phyloP scores from a whole-genome alignment of 2,329 filamentous ascomycete species.

The Colletotrichum sp. region DNA sequence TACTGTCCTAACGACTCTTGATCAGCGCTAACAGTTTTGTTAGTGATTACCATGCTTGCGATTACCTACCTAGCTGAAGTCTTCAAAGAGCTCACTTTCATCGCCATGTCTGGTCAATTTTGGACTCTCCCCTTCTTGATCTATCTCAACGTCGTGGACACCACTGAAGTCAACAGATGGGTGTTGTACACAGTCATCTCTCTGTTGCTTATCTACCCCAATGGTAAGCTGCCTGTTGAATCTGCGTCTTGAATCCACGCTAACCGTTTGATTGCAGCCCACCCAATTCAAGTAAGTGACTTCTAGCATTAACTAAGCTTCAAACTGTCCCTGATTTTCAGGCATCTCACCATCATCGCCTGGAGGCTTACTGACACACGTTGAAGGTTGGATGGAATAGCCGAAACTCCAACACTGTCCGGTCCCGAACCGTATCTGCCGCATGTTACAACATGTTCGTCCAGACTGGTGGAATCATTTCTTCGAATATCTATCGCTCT shows the following conservation, averaged over 20 bases:
- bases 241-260: neutral
- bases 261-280: conserved; percentile 34
- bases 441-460: conserved; percentile 67
- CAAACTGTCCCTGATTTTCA: accelerated
- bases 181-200: conserved; percentile 38
- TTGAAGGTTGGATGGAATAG: conserved; percentile 46
- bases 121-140: conserved; percentile 67
- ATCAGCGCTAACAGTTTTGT: conserved; percentile 24
- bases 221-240: conserved; percentile 24
- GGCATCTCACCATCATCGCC: no score
- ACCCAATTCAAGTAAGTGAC: conserved; percentile 42
- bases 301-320: accelerated
- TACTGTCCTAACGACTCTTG: neutral
- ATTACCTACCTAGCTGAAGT: conserved; percentile 50
- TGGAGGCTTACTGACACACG: neutral
- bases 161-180: conserved; percentile 34
- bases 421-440: conserved; percentile 65
- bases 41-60: conserved; percentile 45
- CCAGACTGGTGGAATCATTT: conserved; percentile 47
- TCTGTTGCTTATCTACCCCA: conserved; percentile 37
- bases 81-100: conserved; percentile 53
- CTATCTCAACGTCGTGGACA: conserved; percentile 44
- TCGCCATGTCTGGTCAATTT: conserved; percentile 53
- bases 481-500: conserved; percentile 43
- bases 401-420: conserved; percentile 65